These are phyloP conservation scores for Rhypophila decipiens DNA, from an alignment of 495 filamentous ascomycete species.

Conservation along the genomic window DNA sequence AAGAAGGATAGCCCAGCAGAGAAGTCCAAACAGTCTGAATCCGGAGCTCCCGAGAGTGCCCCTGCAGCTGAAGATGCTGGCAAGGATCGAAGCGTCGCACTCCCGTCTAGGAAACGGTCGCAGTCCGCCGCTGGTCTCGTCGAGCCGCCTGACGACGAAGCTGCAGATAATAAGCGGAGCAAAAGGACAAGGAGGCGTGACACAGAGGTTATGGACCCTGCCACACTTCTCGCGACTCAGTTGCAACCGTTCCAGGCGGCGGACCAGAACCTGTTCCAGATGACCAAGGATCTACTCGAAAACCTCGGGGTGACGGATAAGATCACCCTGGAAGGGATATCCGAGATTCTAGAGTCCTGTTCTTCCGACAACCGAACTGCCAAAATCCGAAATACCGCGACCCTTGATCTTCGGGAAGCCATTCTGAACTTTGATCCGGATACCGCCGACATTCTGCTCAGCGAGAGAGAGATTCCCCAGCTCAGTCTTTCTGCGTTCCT, in stretches of 20 bases:
- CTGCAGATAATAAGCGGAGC: slow-evolving; percentile 66
- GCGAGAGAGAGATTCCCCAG: slow-evolving; percentile 33
- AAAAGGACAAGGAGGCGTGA: slow-evolving; percentile 78
- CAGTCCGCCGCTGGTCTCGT: slow-evolving; percentile 55
- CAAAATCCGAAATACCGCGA: slow-evolving; percentile 32
- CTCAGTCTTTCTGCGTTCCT: slow-evolving; percentile 64
- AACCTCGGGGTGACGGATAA: slow-evolving; percentile 56
- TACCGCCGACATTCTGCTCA: slow-evolving; percentile 33
- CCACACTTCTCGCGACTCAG: slow-evolving; percentile 65
- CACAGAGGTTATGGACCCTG: slow-evolving; percentile 61
- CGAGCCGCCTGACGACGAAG: slow-evolving; percentile 47
- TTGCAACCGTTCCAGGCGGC: slow-evolving; percentile 61
- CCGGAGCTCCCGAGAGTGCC: slow-evolving; percentile 1
- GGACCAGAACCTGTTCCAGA: slow-evolving; percentile 71
- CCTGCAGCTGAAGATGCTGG: slow-evolving; percentile 6
- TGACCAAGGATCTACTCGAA: slow-evolving; percentile 57
- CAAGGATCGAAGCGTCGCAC: slow-evolving; percentile 24
- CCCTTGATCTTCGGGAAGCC: slow-evolving; percentile 35
- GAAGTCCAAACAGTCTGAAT: slow-evolving; percentile 7
- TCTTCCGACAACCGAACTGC: slow-evolving; percentile 37
- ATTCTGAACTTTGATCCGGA: slow-evolving; percentile 38
- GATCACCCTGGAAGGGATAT: slow-evolving; percentile 43
- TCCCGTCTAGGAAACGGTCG: slow-evolving; percentile 54
- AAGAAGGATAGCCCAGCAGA: slow-evolving; percentile 4
- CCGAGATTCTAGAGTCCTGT: slow-evolving; percentile 47